Base-by-base conservation (phyloP, 2,329 filamentous ascomycete genomes). In the Fusarium tuaranense region DNA sequence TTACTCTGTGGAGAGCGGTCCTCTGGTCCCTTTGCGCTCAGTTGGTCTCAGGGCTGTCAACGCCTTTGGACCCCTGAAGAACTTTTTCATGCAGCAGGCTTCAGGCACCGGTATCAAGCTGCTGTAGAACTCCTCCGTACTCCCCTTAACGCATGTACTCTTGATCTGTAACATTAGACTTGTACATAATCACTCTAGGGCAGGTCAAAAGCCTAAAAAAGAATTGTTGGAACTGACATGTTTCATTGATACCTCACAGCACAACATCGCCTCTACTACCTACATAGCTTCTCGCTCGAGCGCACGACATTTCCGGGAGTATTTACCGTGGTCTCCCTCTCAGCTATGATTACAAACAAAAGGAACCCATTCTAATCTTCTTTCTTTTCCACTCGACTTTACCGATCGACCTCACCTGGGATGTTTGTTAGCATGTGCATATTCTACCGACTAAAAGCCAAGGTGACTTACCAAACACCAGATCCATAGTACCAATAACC, bases 401-500 rank as follows among this genome's bases (percentile, higher is more conserved):
- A 91, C 83, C 89, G 87, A 83, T 91, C 89, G 63, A 91, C 89
- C 87, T 91, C 89, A 77, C 89, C 89, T 91, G 64, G 1, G 69
- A 6, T n/a, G 36, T 27, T 13, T 44, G 78, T 87, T 83, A 87
- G 84, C 85, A 82, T 75, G 64, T 62, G 32, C 44, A 36, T 22
- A 16, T 14, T 20, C 41, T 36, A 22, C 18, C 6, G 25, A n/a
- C n/a, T 25, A 16, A 25, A 20, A 9, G 14, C 9, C 14, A 13
- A 44, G 20, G 62, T 61, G 60, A 84, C 90, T 88, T 88, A 91
- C 95, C 95, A 84, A 97, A 96, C 88, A 96, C 94, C 82, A 97
- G 85, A 90, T 95, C 93, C 93, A 95, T 95, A 63, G 93, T 93
- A 82, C 92, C 93, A 79, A 98, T 98, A 69, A 98, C 95, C 58